These are phyloP conservation scores for Cutaneotrichosporon arboriforme DNA, from an alignment of 1,284 basidiomycete genomes.

Conservation along the genomic window DNA sequence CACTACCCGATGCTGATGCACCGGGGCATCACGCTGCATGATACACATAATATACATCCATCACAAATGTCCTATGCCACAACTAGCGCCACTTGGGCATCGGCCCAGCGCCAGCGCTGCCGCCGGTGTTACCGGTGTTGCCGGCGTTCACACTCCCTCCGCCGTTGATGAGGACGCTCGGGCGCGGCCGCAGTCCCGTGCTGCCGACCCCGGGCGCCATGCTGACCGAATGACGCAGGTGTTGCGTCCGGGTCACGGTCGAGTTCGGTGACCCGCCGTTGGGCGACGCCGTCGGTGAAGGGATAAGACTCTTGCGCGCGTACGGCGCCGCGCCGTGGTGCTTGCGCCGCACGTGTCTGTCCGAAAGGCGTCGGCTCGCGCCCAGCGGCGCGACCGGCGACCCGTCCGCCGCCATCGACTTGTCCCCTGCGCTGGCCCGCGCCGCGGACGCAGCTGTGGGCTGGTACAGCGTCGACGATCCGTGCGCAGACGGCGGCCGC, in stretches of 20 bases:
- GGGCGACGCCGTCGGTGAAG: constrained; percentile 10
- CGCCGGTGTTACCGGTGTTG: background rate
- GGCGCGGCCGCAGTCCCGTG: constrained; percentile 1
- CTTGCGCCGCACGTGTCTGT: constrained; percentile 10
- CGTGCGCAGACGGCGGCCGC: background rate
- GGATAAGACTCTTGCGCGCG: constrained; percentile 8
- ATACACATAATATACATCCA: too few species aligned
- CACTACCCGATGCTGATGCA: too few species aligned
- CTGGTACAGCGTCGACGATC: constrained; percentile 12
- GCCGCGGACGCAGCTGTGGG: constrained; percentile 17
- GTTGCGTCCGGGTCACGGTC: background rate
- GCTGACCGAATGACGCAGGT: background rate
- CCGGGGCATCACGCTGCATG: too few species aligned
- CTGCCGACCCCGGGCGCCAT: background rate
- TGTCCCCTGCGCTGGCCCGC: constrained; percentile 4
- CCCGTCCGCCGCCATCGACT: background rate
- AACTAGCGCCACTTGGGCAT: constrained; percentile 3
- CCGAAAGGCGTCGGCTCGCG: constrained; percentile 5
- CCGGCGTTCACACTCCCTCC: background rate
- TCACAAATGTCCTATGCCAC: background rate
- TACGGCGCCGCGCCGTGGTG: constrained; percentile 15
- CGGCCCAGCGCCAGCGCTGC: background rate
- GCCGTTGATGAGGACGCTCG: constrained; percentile 1
- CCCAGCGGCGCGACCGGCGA: constrained; percentile 1
- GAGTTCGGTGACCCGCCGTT: constrained; percentile 7